A percentile compares a stretch with the other conserved stretches of the same genome.
phyloP scores from a whole-genome alignment of 768 basidiomycete species.

The Pulveroboletus sp. region DNA sequence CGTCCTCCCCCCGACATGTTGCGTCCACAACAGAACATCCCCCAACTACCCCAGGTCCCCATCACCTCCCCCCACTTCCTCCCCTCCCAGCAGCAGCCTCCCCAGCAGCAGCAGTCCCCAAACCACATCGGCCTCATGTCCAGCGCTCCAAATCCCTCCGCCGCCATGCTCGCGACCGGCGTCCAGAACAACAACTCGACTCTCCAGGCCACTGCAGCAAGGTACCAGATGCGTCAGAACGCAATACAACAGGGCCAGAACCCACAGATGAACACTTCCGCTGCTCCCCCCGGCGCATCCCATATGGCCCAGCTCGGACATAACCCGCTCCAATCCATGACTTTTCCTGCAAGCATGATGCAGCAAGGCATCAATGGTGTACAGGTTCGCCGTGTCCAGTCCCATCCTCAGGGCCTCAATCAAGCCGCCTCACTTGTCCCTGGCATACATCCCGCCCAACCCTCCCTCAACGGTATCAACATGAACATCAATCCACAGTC shows the following conservation, averaged over 20 bases:
- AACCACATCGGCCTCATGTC: slow-evolving; percentile 36
- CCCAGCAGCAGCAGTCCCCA: slow-evolving; percentile 30
- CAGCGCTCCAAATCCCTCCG: slow-evolving; percentile 33
- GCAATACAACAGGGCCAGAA: slow-evolving; percentile 37
- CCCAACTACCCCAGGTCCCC: slow-evolving; percentile 38
- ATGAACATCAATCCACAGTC: slow-evolving; percentile 45
- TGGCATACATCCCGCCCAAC: slow-evolving; percentile 34
- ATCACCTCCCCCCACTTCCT: slow-evolving; percentile 32
- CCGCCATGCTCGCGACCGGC: slow-evolving; percentile 35
- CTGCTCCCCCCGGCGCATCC: slow-evolving; percentile 25
- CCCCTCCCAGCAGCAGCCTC: slow-evolving; percentile 35
- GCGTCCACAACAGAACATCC: slow-evolving; percentile 38
- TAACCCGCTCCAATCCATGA: slow-evolving; percentile 39
- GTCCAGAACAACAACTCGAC: slow-evolving; percentile 23
- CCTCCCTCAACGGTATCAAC: slow-evolving; percentile 33
- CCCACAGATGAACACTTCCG: slow-evolving; percentile 31
- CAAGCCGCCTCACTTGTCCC: slow-evolving; percentile 33
- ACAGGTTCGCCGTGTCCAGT: slow-evolving; percentile 48
- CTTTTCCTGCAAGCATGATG: slow-evolving; percentile 41
- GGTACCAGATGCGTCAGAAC: slow-evolving; percentile 34
- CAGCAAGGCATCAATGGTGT: slow-evolving; percentile 34
- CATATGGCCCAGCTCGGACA: slow-evolving; percentile 30
- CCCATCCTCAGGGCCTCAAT: slow-evolving; percentile 50
- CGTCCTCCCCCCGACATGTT: slow-evolving; percentile 43
- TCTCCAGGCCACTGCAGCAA: slow-evolving; percentile 21